Conservation (phyloP, 1,284 basidiomycete genomes). For the Microbotryum saponariae region DNA sequence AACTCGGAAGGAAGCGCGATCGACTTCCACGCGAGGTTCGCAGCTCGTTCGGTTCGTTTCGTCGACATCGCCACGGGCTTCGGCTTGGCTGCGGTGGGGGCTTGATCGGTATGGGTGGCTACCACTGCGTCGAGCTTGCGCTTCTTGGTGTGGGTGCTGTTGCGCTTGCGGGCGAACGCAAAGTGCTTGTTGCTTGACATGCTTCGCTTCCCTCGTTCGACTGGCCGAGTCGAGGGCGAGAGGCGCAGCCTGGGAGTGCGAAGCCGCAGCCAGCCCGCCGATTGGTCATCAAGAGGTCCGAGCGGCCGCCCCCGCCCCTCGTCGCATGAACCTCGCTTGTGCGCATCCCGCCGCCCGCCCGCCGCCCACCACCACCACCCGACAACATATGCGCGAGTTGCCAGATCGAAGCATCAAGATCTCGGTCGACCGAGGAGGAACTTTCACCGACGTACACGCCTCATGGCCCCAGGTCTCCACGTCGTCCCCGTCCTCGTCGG, state of each 20-base stretch:
- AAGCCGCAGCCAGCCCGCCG: not conserved
- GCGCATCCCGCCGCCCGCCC: too few relatives aligned
- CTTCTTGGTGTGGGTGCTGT: conserved; percentile 21
- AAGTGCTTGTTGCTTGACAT: conserved; percentile 9
- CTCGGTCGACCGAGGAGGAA: conserved; percentile 38
- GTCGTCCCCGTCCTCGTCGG: too few relatives aligned
- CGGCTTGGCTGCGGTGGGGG: not conserved
- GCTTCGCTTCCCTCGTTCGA: not conserved
- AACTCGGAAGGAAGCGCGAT: conserved; percentile 26
- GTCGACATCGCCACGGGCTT: not conserved
- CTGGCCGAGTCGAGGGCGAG: not conserved
- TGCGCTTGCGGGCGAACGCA: conserved; percentile 7
- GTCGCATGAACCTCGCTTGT: too few relatives aligned
- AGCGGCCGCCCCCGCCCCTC: not conserved
- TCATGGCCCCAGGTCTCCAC: not conserved
- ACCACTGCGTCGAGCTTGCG: conserved; percentile 7
- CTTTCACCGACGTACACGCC: conserved; percentile 39
- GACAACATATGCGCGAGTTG: not conserved
- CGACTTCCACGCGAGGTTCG: conserved; percentile 23
- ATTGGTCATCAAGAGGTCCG: not conserved
- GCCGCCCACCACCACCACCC: not conserved
- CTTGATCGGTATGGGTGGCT: not conserved
- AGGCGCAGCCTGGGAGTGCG: too few relatives aligned
- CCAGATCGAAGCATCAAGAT: conserved; percentile 5
- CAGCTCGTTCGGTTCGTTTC: conserved; percentile 1